Percentiles rank a stretch among this genome's conserved stretches.
Evolutionary conservation across 306 rosid species (phyloP).

Genomic region (barrel medic (Medicago truncatula)): DNA sequence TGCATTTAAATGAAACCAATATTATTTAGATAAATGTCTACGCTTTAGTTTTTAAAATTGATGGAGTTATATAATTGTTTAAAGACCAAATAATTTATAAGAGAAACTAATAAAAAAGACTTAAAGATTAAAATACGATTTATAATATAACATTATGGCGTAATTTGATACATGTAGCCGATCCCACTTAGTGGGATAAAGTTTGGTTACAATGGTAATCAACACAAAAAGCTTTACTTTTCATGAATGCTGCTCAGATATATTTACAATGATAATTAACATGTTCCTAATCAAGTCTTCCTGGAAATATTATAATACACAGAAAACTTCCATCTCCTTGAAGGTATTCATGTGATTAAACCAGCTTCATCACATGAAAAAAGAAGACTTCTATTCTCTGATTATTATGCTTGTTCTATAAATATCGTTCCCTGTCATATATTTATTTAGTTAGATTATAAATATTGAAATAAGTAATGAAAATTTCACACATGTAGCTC

Average conservation of each 20-base stretch:
- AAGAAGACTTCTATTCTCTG: background rate
- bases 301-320: background rate
- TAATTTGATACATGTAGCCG: too few species aligned
- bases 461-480: background rate
- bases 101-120: too few species aligned
- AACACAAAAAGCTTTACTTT: too few species aligned
- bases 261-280: background rate
- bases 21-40: background rate
- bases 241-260: too few species aligned
- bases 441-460: conserved; percentile 6
- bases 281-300: background rate
- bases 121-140: too few species aligned
- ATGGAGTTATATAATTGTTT: too few species aligned
- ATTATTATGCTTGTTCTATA: conserved; percentile 8
- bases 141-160: too few species aligned
- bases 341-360: background rate
- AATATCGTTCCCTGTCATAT: conserved; percentile 31
- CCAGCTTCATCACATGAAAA: background rate
- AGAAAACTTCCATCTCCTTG: background rate
- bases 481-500: background rate
- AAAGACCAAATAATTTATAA: too few species aligned
- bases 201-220: too few species aligned
- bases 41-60: background rate
- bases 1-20: background rate
- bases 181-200: too few species aligned